These are phyloP conservation scores for Nicotiana undulata DNA, from an alignment of 257 asterid species.

Conservation along the genomic window DNA sequence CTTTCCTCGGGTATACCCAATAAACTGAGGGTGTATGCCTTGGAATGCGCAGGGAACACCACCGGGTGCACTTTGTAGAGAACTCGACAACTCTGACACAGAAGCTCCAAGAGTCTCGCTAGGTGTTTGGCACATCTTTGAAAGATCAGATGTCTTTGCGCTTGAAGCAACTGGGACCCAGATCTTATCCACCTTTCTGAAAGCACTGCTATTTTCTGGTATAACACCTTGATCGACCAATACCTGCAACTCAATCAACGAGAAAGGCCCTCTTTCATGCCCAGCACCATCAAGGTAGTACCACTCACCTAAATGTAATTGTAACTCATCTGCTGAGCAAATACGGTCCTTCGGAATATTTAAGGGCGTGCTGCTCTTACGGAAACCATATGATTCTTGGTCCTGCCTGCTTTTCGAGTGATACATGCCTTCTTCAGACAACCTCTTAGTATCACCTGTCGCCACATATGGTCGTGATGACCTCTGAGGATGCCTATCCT, in stretches of 20 bases:
- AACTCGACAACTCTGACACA: constrained; percentile 25
- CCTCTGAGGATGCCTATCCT: constrained; percentile 63
- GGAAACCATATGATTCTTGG: constrained; percentile 43
- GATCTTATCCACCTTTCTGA: constrained; percentile 69
- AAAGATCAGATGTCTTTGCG: constrained; percentile 26
- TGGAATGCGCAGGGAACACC: constrained; percentile 46
- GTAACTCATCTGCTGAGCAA: constrained; percentile 65
- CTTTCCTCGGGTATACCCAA: constrained; percentile 90
- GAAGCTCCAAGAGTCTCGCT: constrained; percentile 21
- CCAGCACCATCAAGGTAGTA: constrained; percentile 96
- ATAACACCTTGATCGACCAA: constrained; percentile 82
- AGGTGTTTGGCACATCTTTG: constrained; percentile 26
- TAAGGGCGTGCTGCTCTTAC: constrained; percentile 34
- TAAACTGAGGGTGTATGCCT: constrained; percentile 79
- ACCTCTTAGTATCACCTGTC: constrained; percentile 58
- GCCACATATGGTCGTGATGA: constrained; percentile 40
- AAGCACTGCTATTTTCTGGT: constrained; percentile 67
- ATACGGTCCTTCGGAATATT: constrained; percentile 53
- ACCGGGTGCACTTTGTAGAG: constrained; percentile 19
- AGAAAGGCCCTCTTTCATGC: constrained; percentile 86
- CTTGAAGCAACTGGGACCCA: constrained; percentile 80
- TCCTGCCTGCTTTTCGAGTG: constrained; percentile 45
- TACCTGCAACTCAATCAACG: constrained; percentile 68
- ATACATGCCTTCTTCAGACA: constrained; percentile 52
- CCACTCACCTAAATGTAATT: constrained; percentile 84